Percentiles rank a stretch among this genome's conserved stretches.
Conservation (phyloP, 176 grass and related monocot genomes). For the Puya raimondii region DNA sequence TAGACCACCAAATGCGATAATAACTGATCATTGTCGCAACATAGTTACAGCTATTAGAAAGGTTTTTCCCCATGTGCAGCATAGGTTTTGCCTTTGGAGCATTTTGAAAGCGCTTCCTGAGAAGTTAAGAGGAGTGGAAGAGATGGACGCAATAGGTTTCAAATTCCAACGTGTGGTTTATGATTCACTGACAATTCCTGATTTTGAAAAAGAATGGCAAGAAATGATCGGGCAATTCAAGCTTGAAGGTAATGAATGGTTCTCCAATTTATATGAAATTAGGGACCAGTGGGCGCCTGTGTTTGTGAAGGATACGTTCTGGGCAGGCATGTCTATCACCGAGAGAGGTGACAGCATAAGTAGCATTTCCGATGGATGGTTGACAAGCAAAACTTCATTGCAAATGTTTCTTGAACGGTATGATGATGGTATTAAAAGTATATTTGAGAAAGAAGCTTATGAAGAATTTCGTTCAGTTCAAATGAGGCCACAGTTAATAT, state of each 20-base stretch:
- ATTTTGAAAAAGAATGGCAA: constrained; percentile 78
- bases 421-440: constrained; percentile 75
- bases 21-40: constrained; percentile 56
- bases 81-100: constrained; percentile 82
- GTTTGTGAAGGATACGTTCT: constrained; percentile 79
- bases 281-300: constrained; percentile 72
- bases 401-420: constrained; percentile 80
- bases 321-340: constrained; percentile 74
- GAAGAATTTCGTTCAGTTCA: constrained; percentile 91
- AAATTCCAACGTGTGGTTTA: constrained; percentile 74
- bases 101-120: constrained; percentile 93
- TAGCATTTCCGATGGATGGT: constrained; percentile 74
- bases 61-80: constrained; percentile 52
- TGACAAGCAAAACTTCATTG: constrained; percentile 67
- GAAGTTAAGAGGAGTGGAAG: constrained; percentile 71
- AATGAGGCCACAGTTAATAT: constrained; percentile 70
- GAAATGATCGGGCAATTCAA: constrained; percentile 73
- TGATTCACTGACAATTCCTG: constrained; percentile 50
- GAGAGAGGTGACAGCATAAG: constrained; percentile 64
- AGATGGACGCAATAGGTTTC: constrained; percentile 72
- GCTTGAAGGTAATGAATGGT: constrained; percentile 62
- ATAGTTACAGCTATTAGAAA: constrained; percentile 53
- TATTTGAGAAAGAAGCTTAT: constrained; percentile 72
- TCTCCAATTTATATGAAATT: constrained; percentile 62
- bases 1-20: constrained; percentile 63